phyloP scores from a whole-genome alignment of 2,329 filamentous ascomycete species.

The Zasmidium cellare region DNA sequence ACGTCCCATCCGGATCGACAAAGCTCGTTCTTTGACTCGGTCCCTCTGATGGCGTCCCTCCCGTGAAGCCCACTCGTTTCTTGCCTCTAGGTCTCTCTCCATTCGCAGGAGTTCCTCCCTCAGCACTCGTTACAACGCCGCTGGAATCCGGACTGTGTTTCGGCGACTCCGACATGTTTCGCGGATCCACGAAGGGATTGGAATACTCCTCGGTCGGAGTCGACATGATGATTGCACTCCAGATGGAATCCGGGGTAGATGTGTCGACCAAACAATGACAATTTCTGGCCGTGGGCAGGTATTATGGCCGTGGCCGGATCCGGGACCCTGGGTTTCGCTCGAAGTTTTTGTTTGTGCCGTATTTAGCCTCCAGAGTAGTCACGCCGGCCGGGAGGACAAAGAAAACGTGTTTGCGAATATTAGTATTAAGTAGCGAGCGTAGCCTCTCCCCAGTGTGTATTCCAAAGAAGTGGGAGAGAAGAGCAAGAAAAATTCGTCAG shows the following conservation, averaged over 20 bases:
- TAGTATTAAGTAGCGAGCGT: not conserved
- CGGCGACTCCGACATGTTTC: slow-evolving; percentile 10
- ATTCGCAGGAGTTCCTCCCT: slow-evolving; percentile 16
- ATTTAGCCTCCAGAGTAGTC: not conserved
- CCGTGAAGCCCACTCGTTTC: slow-evolving; percentile 28
- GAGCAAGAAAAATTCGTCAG: not conserved
- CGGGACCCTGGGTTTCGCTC: not conserved
- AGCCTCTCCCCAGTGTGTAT: not conserved
- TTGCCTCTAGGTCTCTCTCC: slow-evolving; percentile 21
- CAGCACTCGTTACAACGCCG: slow-evolving; percentile 19
- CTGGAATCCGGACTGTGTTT: slow-evolving; percentile 14
- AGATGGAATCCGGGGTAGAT: not conserved
- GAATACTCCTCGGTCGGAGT: slow-evolving; percentile 24
- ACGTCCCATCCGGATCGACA: slow-evolving; percentile 15
- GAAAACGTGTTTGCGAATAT: slow-evolving; percentile 3
- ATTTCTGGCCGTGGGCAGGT: too few relatives aligned
- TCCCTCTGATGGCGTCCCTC: slow-evolving; percentile 15
- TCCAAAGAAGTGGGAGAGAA: not conserved
- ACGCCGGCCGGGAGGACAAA: slow-evolving; percentile 5
- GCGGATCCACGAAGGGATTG: slow-evolving; percentile 23
- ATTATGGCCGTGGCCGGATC: slow-evolving; percentile 5
- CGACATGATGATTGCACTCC: slow-evolving; percentile 14
- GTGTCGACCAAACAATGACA: too few relatives aligned
- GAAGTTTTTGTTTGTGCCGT: not conserved
- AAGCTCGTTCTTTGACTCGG: slow-evolving; percentile 18